phyloP scores from a whole-genome alignment of 2,329 filamentous ascomycete species.

The Cladophialophora immunda region DNA sequence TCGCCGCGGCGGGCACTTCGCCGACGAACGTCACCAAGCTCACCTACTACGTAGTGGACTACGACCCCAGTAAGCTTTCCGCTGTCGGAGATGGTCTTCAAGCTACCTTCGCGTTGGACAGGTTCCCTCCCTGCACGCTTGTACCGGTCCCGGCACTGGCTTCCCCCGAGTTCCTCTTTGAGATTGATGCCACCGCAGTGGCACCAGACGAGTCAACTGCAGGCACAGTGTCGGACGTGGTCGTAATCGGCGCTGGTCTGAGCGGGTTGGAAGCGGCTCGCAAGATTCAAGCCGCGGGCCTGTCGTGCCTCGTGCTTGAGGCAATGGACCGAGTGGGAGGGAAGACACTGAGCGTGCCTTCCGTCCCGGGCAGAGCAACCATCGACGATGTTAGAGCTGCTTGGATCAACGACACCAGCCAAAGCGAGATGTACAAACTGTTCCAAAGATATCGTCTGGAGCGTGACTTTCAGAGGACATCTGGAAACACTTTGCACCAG shows the following conservation, averaged over 20 bases:
- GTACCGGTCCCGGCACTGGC: not conserved
- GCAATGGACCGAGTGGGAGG: slow-evolving; percentile 60
- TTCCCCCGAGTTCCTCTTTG: not conserved
- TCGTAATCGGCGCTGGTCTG: slow-evolving; percentile 58
- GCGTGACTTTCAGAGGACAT: slow-evolving; percentile 43
- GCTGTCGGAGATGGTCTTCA: not conserved
- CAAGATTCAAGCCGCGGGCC: slow-evolving; percentile 46
- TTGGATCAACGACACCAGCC: slow-evolving; percentile 48
- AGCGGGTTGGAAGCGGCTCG: slow-evolving; percentile 49
- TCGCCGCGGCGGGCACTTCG: not conserved
- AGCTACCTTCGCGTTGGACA: not conserved
- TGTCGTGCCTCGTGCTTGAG: slow-evolving; percentile 56
- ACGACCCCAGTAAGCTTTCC: not conserved
- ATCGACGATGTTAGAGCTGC: slow-evolving; percentile 46
- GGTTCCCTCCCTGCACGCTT: not conserved
- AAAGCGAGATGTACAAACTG: slow-evolving; percentile 46
- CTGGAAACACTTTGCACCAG: not conserved
- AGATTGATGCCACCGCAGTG: not conserved
- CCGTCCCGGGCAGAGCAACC: slow-evolving; percentile 39
- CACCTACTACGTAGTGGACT: not conserved
- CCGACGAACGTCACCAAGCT: not conserved
- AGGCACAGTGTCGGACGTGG: slow-evolving; percentile 21
- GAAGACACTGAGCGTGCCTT: slow-evolving; percentile 55
- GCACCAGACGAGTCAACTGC: too few relatives aligned
- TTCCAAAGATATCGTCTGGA: slow-evolving; percentile 41